These are phyloP conservation scores for Ascochyta koolunga DNA, from an alignment of 2,329 filamentous ascomycete species.

Conservation along the genomic window DNA sequence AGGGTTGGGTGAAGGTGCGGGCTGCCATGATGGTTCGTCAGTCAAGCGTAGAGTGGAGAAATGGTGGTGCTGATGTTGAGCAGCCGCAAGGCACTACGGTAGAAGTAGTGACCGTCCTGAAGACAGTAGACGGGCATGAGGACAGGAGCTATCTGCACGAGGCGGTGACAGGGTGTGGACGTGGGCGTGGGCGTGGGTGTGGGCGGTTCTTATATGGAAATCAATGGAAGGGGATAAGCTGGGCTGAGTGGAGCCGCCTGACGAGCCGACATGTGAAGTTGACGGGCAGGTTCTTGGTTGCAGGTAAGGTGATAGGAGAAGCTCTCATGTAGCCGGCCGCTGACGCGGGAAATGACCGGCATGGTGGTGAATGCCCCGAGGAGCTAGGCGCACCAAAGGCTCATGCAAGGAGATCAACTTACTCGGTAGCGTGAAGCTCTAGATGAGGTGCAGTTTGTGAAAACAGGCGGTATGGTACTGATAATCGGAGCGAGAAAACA, in stretches of 20 bases:
- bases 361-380: conserved; percentile 36
- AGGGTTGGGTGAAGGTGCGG: conserved; percentile 73
- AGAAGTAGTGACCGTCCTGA: conserved; percentile 92
- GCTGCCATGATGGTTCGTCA: conserved; percentile 65
- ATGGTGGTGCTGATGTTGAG: conserved; percentile 81
- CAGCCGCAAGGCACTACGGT: conserved; percentile 85
- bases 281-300: conserved; percentile 36
- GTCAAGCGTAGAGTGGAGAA: conserved; percentile 74
- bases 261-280: conserved; percentile 43
- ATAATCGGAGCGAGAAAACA: not conserved
- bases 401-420: conserved; percentile 34
- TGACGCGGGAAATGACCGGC: conserved; percentile 42
- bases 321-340: conserved; percentile 34
- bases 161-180: conserved; percentile 18
- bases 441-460: conserved; percentile 22
- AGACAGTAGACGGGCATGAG: conserved; percentile 79
- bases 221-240: conserved; percentile 43
- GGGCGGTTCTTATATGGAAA: conserved; percentile 39
- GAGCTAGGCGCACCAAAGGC: conserved; percentile 8
- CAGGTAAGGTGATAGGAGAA: conserved; percentile 33
- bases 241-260: conserved; percentile 25
- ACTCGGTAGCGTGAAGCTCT: conserved; percentile 34
- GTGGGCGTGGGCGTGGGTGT: conserved; percentile 21
- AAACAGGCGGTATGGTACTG: not conserved
- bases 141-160: conserved; percentile 29